Evolutionary conservation across 768 basidiomycete genomes (phyloP), one percentile per base, ranked within the genome.

Genomic region (Leucogyrophana mollusca): DNA sequence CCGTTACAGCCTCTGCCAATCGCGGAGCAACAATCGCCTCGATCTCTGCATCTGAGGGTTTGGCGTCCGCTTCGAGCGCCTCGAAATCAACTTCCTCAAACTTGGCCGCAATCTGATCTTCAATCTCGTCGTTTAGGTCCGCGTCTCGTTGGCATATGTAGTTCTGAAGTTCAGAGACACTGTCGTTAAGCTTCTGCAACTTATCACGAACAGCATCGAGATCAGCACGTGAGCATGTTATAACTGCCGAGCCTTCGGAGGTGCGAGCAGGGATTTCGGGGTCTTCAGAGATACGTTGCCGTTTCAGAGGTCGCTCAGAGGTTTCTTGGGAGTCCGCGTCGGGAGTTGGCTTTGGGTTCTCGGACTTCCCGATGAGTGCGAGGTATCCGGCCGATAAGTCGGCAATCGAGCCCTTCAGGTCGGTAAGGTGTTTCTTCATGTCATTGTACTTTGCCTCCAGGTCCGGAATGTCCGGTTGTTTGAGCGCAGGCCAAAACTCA

Each of bases 401-500:
- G 23, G 50, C 53, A 36, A 59, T 22, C 18, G 54, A 25, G 20
- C 40, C 49, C 25, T 57, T 62, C 43, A 76, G 59, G n/a, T 61
- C 62, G 33, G 49, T 50, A 22, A 65, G 56, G 22, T 63, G 54
- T 32, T 65, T 64, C 45, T 61, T 65, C 20, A 58, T 49, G 11
- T 60, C 51, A n/a, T 25, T 22, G 39, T 51, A 46, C 43, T 62
- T 61, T 18, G 25, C 14, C 14, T 60, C 54, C 25, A 57, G 16
- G 9, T 43, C 46, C n/a, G 56, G 50, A 13, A 60, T 39, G 14
- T 59, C 56, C n/a, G 62, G 50, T 5, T 47, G 40, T 17, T 56
- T 58, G 3, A 69, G n/a, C 24, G 64, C 38, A 4, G 73, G 74
- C 73, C 74, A 75, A 47, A 71, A 74, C 14, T 61, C 60, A 37